Conservation (phyloP, 768 basidiomycete species). For the Gloeopeniophorella convolvens region DNA sequence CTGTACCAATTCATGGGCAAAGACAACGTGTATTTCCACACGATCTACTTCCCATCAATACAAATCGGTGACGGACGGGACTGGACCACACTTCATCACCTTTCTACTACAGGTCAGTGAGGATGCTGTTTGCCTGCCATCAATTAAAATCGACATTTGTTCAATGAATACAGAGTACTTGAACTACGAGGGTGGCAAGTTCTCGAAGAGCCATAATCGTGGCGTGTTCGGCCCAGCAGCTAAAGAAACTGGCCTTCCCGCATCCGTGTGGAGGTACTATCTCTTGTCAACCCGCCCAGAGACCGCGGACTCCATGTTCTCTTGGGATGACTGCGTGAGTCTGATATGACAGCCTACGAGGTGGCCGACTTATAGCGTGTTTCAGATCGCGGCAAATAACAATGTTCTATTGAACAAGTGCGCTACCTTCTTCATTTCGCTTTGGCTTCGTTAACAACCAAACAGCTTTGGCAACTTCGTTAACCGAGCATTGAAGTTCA, state of each 20-base stretch:
- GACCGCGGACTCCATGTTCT: slow-evolving; percentile 91
- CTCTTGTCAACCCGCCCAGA: slow-evolving; percentile 89
- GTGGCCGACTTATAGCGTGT: not conserved
- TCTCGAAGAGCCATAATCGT: slow-evolving; percentile 94
- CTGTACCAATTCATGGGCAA: slow-evolving; percentile 99
- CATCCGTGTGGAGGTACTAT: slow-evolving; percentile 97
- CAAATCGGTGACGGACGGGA: slow-evolving; percentile 82
- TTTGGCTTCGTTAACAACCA: not conserved
- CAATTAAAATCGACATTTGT: not conserved
- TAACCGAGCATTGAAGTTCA: slow-evolving; percentile 90
- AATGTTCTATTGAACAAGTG: slow-evolving; percentile 91
- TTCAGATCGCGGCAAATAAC: slow-evolving; percentile 85
- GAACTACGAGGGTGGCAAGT: slow-evolving; percentile 98
- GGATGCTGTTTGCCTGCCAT: not conserved
- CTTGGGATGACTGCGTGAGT: slow-evolving; percentile 89
- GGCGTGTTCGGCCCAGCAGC: slow-evolving; percentile 97
- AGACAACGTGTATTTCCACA: slow-evolving; percentile 98
- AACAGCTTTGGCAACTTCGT: slow-evolving; percentile 93
- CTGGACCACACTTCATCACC: slow-evolving; percentile 92
- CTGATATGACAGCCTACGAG: not conserved
- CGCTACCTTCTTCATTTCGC: not conserved
- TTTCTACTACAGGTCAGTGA: slow-evolving; percentile 84
- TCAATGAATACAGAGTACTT: slow-evolving; percentile 64
- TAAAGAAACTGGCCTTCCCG: slow-evolving; percentile 85
- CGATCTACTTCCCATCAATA: slow-evolving; percentile 88